Evolutionary conservation across 192 early-diverging fungal genomes (phyloP), one percentile per base, ranked within the genome.

Genomic region (Spizellomyces sp.): DNA sequence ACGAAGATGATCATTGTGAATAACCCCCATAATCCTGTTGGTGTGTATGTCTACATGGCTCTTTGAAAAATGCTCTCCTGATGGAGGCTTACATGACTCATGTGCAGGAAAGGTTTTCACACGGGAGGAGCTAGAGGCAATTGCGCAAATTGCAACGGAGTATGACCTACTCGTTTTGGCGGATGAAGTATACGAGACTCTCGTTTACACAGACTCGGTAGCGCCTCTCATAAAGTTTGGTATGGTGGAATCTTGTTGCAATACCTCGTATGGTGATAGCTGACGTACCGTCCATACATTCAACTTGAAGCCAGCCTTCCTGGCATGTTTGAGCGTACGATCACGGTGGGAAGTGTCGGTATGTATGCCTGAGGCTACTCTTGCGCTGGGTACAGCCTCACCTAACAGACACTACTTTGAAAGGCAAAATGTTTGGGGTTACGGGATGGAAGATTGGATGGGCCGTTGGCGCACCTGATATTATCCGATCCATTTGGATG

Each of bases 361-460:
- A 14, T 3, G 27, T 36, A 36, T 36, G 27, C 27, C 27, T 0
- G 27, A 36, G 22, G 1, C 44, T 47, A 12, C 43, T 14, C 4
- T 12, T 6, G 63, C 15, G 63, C 63, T n/a, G 0, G 52, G 1
- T 55, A 2, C 52, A 55, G 19, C 1, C 14, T 19, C 52, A 55
- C 14, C 52, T 55, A 19, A 55, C n/a, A n/a, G 15, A 55, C 1
- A 54, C 50, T 54, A n/a, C 17, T 54, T 54, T 95, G 93, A 2
- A 14, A 22, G 96, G 96, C 56, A 98, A 98, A 79, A 91, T 93
- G 80, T 94, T 96, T 80, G 96, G 93, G 44, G 90, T 94, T 14
- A 98, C 96, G 8, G 96, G 96, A 43, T 98, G 96, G 96, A 95
- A 95, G 67, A 84, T 98, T 48, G 96, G 96, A 48, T 98, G 96